Conservation (phyloP, 441 rosid genomes). For the Euphorbia schlechtendalii region DNA sequence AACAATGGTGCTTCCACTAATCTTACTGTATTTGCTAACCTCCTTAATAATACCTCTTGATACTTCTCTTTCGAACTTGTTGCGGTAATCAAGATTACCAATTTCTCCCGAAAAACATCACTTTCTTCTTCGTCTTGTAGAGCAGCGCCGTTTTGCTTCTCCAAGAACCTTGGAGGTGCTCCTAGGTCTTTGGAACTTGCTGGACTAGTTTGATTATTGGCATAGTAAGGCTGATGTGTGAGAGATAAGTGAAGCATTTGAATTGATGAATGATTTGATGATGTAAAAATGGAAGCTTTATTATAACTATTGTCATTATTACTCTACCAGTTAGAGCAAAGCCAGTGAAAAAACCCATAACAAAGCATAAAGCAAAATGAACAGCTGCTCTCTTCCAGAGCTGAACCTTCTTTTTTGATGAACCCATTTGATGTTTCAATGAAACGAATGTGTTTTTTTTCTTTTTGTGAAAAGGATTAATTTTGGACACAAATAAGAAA, state of each 20-base stretch:
- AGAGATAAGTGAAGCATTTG: constrained; percentile 21
- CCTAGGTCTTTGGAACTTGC: neutral
- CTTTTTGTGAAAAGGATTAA: neutral
- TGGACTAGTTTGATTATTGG: neutral
- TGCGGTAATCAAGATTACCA: constrained; percentile 65
- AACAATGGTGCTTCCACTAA: constrained; percentile 67
- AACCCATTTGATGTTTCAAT: constrained; percentile 24
- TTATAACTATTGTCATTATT: too few relatives aligned
- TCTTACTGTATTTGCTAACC: constrained; percentile 61
- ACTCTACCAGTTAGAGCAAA: constrained; percentile 73
- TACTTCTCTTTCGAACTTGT: constrained; percentile 28
- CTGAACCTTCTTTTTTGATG: constrained; percentile 76
- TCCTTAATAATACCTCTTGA: constrained; percentile 47
- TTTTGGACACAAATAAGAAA: neutral
- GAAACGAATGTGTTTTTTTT: constrained; percentile 10
- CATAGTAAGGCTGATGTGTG: neutral
- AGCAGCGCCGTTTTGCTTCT: neutral
- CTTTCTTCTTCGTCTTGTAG: constrained; percentile 14
- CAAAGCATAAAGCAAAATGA: constrained; percentile 77
- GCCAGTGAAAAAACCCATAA: constrained; percentile 88
- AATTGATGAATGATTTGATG: constrained; percentile 13
- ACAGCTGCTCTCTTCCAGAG: constrained; percentile 76
- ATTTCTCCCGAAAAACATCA: constrained; percentile 27
- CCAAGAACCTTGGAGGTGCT: constrained; percentile 9
- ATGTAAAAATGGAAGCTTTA: constrained; percentile 37